Conservation (phyloP, 2,329 filamentous ascomycete genomes). For the Shiraia sp. region DNA sequence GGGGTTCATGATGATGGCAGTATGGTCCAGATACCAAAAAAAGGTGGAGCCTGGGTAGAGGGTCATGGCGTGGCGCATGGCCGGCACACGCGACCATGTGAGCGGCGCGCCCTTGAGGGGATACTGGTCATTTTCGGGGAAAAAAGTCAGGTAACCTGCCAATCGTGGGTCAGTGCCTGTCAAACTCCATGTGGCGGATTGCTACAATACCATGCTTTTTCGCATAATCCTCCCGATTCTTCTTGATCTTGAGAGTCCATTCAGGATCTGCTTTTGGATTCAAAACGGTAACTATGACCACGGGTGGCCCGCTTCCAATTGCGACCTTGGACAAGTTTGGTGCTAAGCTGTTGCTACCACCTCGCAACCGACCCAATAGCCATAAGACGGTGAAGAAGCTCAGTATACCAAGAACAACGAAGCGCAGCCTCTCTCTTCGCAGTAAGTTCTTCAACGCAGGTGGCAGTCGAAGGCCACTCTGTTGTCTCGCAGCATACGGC, state of each 20-base stretch:
- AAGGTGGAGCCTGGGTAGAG: constrained; percentile 75
- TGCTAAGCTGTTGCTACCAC: constrained; percentile 15
- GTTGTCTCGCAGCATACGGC: constrained; percentile 67
- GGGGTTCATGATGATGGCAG: constrained; percentile 88
- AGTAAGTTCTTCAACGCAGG: constrained; percentile 52
- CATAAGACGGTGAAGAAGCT: constrained; percentile 54
- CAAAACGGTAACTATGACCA: constrained; percentile 84
- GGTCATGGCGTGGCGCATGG: constrained; percentile 85
- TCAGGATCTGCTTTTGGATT: constrained; percentile 68
- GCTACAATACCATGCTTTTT: constrained; percentile 71
- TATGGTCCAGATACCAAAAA: constrained; percentile 85
- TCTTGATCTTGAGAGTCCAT: constrained; percentile 74
- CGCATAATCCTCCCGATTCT: constrained; percentile 85
- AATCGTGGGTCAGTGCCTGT: constrained; percentile 7
- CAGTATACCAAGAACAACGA: constrained; percentile 60
- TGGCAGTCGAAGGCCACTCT: constrained; percentile 40
- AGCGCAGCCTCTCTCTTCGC: constrained; percentile 65
- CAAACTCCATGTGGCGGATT: neutral
- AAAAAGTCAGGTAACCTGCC: constrained; percentile 83
- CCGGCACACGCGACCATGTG: constrained; percentile 79
- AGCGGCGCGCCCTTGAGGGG: constrained; percentile 60
- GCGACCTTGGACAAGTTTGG: constrained; percentile 36
- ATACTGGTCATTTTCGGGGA: constrained; percentile 78
- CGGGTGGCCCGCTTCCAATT: constrained; percentile 53
- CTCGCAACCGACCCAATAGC: constrained; percentile 40